A percentile compares a stretch with the other conserved stretches of the same genome.
These are phyloP conservation scores for Pythium rishiriense DNA, from an alignment of 352 stramenopile genomes.

Conservation along the genomic window DNA sequence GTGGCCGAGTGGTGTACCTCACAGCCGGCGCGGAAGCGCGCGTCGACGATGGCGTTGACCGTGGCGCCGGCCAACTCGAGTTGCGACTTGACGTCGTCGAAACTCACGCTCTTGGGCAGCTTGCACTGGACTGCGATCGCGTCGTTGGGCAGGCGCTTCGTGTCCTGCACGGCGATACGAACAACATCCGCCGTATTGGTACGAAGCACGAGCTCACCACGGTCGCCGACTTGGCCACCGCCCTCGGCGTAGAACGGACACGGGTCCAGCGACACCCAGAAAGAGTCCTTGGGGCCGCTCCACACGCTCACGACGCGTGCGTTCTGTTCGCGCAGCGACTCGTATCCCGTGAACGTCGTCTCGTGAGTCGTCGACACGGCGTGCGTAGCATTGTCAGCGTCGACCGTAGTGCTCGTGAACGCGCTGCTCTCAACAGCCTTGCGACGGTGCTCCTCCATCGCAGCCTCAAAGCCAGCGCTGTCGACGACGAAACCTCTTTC, in stretches of 20 bases:
- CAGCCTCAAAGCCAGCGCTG: constrained; percentile 43
- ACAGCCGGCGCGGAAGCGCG: constrained; percentile 48
- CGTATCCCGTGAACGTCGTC: constrained; percentile 64
- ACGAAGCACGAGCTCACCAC: constrained; percentile 37
- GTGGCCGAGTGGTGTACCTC: constrained; percentile 77
- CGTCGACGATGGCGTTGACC: constrained; percentile 52
- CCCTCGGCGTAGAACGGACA: constrained; percentile 81
- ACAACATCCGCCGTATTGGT: neutral
- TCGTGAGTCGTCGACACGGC: neutral
- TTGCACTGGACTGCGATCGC: constrained; percentile 49
- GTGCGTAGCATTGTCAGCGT: neutral
- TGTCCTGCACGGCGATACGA: constrained; percentile 39
- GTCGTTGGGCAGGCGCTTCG: constrained; percentile 42
- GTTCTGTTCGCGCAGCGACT: constrained; percentile 38
- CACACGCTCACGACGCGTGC: constrained; percentile 43
- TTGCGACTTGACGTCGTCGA: constrained; percentile 35
- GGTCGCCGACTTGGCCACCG: constrained; percentile 76
- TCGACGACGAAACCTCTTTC: constrained; percentile 65
- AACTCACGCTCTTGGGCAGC: constrained; percentile 31
- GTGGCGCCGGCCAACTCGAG: constrained; percentile 3
- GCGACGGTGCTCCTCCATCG: constrained; percentile 53
- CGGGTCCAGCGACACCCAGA: constrained; percentile 50
- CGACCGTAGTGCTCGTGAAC: constrained; percentile 31
- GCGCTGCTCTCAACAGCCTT: constrained; percentile 43
- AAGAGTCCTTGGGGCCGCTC: constrained; percentile 15